A percentile compares a stretch with the other conserved stretches of the same genome.
Evolutionary conservation across 148 eudicot species (phyloP).

Genomic region (Talinum fruticosum): DNA sequence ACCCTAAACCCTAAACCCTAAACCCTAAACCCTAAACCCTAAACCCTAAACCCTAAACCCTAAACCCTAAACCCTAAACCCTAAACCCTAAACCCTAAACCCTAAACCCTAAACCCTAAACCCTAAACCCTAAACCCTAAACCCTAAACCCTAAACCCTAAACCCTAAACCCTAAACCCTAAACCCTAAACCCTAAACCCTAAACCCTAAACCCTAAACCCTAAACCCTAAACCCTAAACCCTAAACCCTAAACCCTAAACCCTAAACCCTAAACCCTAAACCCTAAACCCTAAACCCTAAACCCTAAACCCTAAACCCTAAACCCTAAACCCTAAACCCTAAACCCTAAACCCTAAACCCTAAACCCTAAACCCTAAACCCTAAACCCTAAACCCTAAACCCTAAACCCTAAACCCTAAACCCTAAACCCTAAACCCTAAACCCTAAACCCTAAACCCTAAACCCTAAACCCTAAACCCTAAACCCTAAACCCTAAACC

Average conservation of each 20-base stretch:
- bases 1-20: too few relatives aligned
- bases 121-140: too few relatives aligned
- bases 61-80: too few relatives aligned
- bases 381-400: slow-evolving; percentile 18
- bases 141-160: slow-evolving; percentile 22
- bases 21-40: too few relatives aligned
- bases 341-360: slow-evolving; percentile 25
- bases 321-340: slow-evolving; percentile 21
- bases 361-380: slow-evolving; percentile 17
- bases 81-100: too few relatives aligned
- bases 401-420: slow-evolving; percentile 14
- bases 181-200: slow-evolving; percentile 29
- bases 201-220: slow-evolving; percentile 30
- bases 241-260: slow-evolving; percentile 20
- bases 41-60: too few relatives aligned
- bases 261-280: slow-evolving; percentile 16
- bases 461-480: slow-evolving; percentile 19
- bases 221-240: slow-evolving; percentile 22
- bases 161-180: slow-evolving; percentile 21
- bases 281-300: slow-evolving; percentile 20
- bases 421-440: slow-evolving; percentile 16
- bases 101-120: too few relatives aligned
- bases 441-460: slow-evolving; percentile 16
- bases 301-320: slow-evolving; percentile 23
- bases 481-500: slow-evolving; percentile 18